These are phyloP conservation scores for Pneumocystis oryctolagi DNA, from an alignment of 1,139 yeast species.

Conservation along the genomic window DNA sequence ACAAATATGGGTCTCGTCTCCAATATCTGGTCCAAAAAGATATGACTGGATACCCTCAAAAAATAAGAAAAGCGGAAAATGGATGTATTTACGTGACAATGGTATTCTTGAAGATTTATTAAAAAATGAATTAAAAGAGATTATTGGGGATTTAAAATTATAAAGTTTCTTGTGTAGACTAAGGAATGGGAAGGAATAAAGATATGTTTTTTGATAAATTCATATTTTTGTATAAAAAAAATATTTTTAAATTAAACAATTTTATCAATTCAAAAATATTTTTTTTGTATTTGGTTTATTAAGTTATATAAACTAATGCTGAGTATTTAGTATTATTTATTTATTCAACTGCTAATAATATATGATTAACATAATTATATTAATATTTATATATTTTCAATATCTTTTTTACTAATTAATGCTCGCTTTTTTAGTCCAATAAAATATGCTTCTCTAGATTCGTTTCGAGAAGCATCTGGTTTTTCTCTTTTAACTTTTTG, in stretches of 20 bases:
- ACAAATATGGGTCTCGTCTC: constrained; percentile 87
- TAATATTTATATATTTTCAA: neutral
- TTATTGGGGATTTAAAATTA: constrained; percentile 3
- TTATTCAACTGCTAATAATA: too few relatives aligned
- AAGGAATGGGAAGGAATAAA: neutral
- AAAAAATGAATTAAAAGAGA: constrained; percentile 20
- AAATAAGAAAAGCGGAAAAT: constrained; percentile 25
- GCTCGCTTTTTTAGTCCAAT: constrained; percentile 42
- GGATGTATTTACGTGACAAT: constrained; percentile 29
- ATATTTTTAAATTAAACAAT: neutral
- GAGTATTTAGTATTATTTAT: too few relatives aligned
- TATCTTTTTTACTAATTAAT: neutral
- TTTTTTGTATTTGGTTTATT: too few relatives aligned
- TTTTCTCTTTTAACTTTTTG: constrained; percentile 40
- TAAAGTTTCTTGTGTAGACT: neutral
- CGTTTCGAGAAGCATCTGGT: constrained; percentile 46
- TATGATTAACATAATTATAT: neutral
- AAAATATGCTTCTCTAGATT: constrained; percentile 57
- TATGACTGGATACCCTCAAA: constrained; percentile 6
- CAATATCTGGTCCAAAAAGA: constrained; percentile 81
- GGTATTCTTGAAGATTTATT: constrained; percentile 26
- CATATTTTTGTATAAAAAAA: neutral
- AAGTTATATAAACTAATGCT: too few relatives aligned
- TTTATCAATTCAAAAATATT: too few relatives aligned
- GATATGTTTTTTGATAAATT: neutral